A percentile compares a stretch with the other conserved stretches of the same genome.
These are phyloP conservation scores for Candida railenensis DNA, from an alignment of 805 yeast species.

Conservation along the genomic window DNA sequence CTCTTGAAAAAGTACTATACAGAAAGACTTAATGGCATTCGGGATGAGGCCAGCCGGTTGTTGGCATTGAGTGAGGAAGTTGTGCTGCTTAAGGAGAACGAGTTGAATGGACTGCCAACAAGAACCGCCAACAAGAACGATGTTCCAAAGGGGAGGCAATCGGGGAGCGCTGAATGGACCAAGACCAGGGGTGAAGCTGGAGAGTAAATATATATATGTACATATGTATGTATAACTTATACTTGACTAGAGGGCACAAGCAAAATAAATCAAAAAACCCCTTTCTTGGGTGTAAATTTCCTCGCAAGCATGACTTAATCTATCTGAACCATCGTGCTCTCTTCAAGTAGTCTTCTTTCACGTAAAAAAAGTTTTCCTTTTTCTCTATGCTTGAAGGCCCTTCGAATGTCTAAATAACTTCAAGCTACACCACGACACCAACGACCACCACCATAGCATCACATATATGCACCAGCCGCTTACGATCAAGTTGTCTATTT, in stretches of 20 bases:
- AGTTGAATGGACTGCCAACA: slow-evolving; percentile 26
- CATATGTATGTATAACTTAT: neutral
- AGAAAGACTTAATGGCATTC: slow-evolving; percentile 11
- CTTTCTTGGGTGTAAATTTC: too few species aligned
- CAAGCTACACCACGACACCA: slow-evolving; percentile 75
- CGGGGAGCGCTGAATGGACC: slow-evolving; percentile 80
- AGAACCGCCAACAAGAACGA: neutral
- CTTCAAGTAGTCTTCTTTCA: too few species aligned
- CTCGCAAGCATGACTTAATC: too few species aligned
- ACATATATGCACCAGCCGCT: slow-evolving; percentile 41
- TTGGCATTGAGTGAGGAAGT: slow-evolving; percentile 33
- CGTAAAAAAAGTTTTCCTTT: too few species aligned
- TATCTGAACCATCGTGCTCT: too few species aligned
- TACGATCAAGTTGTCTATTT: slow-evolving; percentile 29
- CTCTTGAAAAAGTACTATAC: slow-evolving; percentile 15
- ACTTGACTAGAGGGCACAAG: too few species aligned
- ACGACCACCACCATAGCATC: slow-evolving; percentile 61
- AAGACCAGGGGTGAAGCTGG: slow-evolving; percentile 78
- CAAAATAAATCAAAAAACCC: too few species aligned
- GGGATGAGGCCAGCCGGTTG: slow-evolving; percentile 9
- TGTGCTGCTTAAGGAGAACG: slow-evolving; percentile 30
- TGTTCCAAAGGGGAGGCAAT: slow-evolving; percentile 55
- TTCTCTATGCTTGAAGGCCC: slow-evolving; percentile 42
- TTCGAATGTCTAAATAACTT: slow-evolving; percentile 78
- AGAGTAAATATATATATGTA: neutral